Base-by-base conservation (phyloP, 805 yeast species). In the Brettanomyces custersianus region DNA sequence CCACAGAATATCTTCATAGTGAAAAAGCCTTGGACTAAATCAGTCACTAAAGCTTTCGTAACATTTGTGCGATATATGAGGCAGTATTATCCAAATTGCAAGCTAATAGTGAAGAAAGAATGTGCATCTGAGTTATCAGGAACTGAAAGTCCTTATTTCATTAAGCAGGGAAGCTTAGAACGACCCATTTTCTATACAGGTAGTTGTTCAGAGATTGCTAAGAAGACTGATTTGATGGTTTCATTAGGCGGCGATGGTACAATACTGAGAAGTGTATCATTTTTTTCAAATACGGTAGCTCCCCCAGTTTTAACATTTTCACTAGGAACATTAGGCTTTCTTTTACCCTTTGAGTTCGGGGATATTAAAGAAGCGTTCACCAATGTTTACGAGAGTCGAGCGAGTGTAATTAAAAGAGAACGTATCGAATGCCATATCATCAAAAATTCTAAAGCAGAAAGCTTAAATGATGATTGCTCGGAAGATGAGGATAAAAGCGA, bases 171-270 rank as follows among this genome's bases (percentile, higher is more conserved):
- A 22, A 38, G 40, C 52, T 11, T 18, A 10, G 21, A 15, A 20
- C 13, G 23, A 7, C 68, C 58, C 46, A 46, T 60, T 5, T 45
- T 84, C 1, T 75, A 66, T 48, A 72, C 88, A 0, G 92, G 94
- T 0, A 47, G 70, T 4, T 56, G 57, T 13, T 59, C 63, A 9
- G 80, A 77, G 8, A 73, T 86, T 29, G 68, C 74, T 2, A 47
- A 63, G 9, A 82, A 77, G 46, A 73, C 95, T 0, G 97, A 88
- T 51, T 56, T 88, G 29, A 61, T 88, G 26, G 87, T 88, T 7
- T 82, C 95, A 0, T 58, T 88, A 27, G 97, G 97, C n/a, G 97
- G 97, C 15, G 97, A 88, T 57, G 97, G 97, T 4, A 88, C 96
- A 0, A 85, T 86, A 37, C 57, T 88, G 30, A 71, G 88, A 37